Conservation (phyloP, 2,329 filamentous ascomycete species). For the Nannizziopsis barbatae region DNA sequence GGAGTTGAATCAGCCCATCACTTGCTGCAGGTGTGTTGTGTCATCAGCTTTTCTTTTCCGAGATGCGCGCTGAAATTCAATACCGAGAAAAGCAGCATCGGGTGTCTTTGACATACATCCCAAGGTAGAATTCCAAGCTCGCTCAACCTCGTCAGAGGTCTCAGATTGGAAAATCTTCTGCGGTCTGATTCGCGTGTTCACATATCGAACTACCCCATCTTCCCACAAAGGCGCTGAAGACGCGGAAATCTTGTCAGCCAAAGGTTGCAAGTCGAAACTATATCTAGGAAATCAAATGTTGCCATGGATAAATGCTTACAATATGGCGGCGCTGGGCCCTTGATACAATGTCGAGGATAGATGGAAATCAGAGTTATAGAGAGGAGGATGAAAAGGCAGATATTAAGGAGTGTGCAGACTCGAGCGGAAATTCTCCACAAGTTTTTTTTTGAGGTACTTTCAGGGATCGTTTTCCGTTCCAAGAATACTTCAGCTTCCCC, state of each 20-base stretch:
- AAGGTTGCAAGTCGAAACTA: neutral
- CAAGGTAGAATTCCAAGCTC: constrained; percentile 11
- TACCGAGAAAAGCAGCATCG: neutral
- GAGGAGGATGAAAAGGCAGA: constrained; percentile 6
- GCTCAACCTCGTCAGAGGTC: constrained; percentile 12
- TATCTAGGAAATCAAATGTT: neutral
- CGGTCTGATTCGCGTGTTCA: constrained; percentile 11
- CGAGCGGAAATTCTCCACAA: constrained; percentile 6
- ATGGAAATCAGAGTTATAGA: neutral
- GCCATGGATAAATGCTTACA: neutral
- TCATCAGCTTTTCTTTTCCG: neutral
- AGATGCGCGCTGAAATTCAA: neutral
- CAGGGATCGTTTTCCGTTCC: neutral
- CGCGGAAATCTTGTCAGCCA: neutral
- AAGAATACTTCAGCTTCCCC: constrained; percentile 8
- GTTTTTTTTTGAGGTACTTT: neutral
- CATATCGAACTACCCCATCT: constrained; percentile 12
- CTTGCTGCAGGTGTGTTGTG: constrained; percentile 1
- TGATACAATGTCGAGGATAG: neutral
- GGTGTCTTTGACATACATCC: constrained; percentile 6
- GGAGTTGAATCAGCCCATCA: constrained; percentile 10
- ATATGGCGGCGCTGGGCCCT: constrained; percentile 4
- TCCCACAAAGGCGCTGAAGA: constrained; percentile 10
- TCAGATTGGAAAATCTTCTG: constrained; percentile 13
- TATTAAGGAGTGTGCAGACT: constrained; percentile 6